phyloP scores from a whole-genome alignment of 345 rosid species.

The Eucalyptus coolabah region DNA sequence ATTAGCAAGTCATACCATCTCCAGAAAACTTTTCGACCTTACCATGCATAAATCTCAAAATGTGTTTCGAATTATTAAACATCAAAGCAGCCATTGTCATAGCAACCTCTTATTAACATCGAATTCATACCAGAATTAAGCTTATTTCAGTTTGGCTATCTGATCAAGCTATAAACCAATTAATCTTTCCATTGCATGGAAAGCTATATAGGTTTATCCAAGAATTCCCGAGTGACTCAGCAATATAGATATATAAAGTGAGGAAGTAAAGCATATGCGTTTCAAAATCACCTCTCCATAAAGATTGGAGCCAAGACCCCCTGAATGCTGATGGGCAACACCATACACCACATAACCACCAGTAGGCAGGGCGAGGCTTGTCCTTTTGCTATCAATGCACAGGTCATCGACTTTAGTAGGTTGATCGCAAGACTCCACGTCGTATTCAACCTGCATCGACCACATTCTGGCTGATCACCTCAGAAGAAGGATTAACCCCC shows the following conservation, averaged over 20 bases:
- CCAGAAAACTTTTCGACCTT: neutral
- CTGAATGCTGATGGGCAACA: conserved; percentile 72
- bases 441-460: conserved; percentile 47
- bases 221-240: neutral
- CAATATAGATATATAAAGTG: neutral
- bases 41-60: neutral
- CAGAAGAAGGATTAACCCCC: neutral
- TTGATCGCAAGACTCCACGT: conserved; percentile 36
- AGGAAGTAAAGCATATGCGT: neutral
- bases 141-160: neutral
- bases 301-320: conserved; percentile 58
- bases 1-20: neutral
- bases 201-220: neutral
- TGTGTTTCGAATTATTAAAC: neutral
- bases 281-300: conserved; percentile 48
- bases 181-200: neutral
- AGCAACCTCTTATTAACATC: neutral
- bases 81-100: neutral
- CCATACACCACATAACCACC: conserved; percentile 75
- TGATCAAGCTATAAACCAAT: neutral
- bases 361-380: conserved; percentile 43
- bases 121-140: neutral
- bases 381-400: conserved; percentile 38
- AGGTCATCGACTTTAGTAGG: neutral
- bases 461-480: neutral